Evolutionary conservation across 1,139 yeast species (phyloP).

Genomic region (Pneumocystis wakefieldiae): DNA sequence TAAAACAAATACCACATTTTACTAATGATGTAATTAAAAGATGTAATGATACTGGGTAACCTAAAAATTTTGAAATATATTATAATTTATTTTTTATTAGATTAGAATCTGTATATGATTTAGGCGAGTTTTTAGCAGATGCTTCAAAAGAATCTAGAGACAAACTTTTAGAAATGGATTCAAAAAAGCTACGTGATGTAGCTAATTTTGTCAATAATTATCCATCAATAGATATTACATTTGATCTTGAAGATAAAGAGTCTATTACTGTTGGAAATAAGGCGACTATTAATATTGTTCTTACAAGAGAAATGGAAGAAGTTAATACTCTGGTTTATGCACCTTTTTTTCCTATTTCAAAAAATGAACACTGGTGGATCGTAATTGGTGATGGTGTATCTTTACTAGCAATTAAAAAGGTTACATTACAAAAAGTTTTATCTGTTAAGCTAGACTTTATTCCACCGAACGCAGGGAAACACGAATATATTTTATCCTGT

Average conservation of each 20-base stretch:
- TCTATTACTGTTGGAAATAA: constrained; percentile 34
- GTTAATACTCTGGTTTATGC: constrained; percentile 23
- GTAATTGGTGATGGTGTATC: constrained; percentile 63
- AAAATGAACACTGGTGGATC: constrained; percentile 64
- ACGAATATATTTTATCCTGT: constrained; percentile 59
- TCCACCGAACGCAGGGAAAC: constrained; percentile 46
- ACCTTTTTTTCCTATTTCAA: constrained; percentile 40
- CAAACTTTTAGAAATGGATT: constrained; percentile 40
- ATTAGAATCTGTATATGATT: constrained; percentile 64
- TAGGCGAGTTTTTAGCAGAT: constrained; percentile 36
- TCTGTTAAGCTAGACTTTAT: constrained; percentile 40
- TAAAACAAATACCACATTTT: constrained; percentile 70
- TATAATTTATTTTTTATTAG: constrained; percentile 20
- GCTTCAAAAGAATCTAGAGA: constrained; percentile 63
- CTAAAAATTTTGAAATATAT: constrained; percentile 4
- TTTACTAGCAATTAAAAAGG: constrained; percentile 59
- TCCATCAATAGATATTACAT: constrained; percentile 69
- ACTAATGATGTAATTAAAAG: constrained; percentile 39
- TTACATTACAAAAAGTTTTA: constrained; percentile 30
- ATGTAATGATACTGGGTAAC: constrained; percentile 31
- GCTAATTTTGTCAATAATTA: constrained; percentile 82
- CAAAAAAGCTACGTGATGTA: constrained; percentile 39
- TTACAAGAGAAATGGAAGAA: constrained; percentile 35
- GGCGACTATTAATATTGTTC: constrained; percentile 34
- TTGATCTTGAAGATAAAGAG: constrained; percentile 30